These are phyloP conservation scores for Solanum hybrid DNA, from an alignment of 305 asterid species.

Conservation along the genomic window DNA sequence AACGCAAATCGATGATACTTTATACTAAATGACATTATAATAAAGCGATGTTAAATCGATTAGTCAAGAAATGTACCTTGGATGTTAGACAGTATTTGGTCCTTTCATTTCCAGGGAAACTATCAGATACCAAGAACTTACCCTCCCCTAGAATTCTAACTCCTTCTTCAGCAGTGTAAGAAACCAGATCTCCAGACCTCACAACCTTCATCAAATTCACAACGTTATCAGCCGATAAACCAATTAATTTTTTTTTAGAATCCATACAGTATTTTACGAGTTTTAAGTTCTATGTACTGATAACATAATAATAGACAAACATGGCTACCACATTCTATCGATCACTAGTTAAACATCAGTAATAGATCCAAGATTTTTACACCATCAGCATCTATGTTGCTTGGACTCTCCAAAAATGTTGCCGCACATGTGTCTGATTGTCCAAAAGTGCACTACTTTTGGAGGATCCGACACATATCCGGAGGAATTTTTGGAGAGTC, in stretches of 20 bases:
- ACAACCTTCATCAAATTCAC: conserved; percentile 53
- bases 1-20: neutral
- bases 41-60: neutral
- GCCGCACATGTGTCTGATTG: fast-evolving
- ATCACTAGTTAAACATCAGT: neutral
- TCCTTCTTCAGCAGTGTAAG: conserved; percentile 94
- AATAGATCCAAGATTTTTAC: neutral
- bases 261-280: neutral
- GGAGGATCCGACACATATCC: neutral
- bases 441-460: neutral
- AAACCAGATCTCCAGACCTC: conserved; percentile 84
- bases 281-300: neutral
- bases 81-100: conserved; percentile 84
- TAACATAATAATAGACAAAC: neutral
- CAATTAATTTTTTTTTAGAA: neutral
- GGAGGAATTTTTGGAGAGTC: neutral
- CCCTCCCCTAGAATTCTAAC: conserved; percentile 84
- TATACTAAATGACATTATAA: neutral
- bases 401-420: neutral
- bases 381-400: neutral
- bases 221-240: neutral
- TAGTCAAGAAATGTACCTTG: conserved; percentile 39
- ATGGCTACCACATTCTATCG: neutral
- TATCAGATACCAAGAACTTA: conserved; percentile 68
- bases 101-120: conserved; percentile 93